These are phyloP conservation scores for Triangularia setosa DNA, from an alignment of 2,329 filamentous ascomycete species.

Conservation along the genomic window DNA sequence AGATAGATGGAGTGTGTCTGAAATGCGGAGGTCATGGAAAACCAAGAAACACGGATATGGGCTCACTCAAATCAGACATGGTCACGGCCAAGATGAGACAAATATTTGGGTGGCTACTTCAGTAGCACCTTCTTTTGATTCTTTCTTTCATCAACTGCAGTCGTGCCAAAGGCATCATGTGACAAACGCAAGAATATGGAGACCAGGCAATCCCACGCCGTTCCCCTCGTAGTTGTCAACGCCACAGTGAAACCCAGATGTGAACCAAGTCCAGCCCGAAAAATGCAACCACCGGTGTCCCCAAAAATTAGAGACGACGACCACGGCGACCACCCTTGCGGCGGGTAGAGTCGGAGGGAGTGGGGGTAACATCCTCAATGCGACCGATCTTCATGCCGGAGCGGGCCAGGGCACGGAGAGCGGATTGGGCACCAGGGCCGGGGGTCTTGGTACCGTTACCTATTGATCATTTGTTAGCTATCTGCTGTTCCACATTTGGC, in stretches of 20 bases:
- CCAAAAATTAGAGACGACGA: conserved; percentile 85
- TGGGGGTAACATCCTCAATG: conserved; percentile 99
- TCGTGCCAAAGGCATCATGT: conserved; percentile 42
- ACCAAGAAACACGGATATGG: not conserved
- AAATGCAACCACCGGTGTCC: conserved; percentile 27
- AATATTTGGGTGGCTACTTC: conserved; percentile 16
- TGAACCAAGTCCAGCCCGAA: conserved; percentile 36
- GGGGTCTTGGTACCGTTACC: conserved; percentile 99
- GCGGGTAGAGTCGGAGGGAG: conserved; percentile 97
- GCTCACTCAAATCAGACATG: not conserved
- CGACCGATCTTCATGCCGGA: conserved; percentile 99
- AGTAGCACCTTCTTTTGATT: conserved; percentile 25
- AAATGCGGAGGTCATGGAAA: not conserved
- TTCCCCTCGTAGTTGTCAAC: conserved; percentile 71
- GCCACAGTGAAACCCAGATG: conserved; percentile 55
- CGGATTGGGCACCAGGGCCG: conserved; percentile 97
- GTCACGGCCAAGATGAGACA: not conserved
- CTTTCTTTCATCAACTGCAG: conserved; percentile 30
- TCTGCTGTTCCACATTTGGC: not conserved
- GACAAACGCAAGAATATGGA: conserved; percentile 53
- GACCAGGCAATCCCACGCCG: conserved; percentile 62
- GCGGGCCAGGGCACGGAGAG: conserved; percentile 96
- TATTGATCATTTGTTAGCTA: not conserved
- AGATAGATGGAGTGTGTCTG: too few relatives aligned
- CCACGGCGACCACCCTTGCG: conserved; percentile 99